Evolutionary conservation across 345 rosid genomes (phyloP).

Genomic region (Draba incana): DNA sequence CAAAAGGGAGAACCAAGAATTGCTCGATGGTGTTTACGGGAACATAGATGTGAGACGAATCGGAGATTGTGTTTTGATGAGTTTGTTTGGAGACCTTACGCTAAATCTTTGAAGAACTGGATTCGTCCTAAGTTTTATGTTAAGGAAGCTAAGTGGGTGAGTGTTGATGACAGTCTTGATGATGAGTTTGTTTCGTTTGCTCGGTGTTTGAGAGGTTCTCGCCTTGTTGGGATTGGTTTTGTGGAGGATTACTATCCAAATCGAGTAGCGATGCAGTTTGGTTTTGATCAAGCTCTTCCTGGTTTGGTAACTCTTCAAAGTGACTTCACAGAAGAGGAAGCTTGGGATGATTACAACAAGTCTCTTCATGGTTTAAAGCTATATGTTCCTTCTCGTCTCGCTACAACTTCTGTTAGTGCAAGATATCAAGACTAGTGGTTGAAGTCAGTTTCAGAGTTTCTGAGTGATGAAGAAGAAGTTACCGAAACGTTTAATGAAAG

Average conservation of each 20-base stretch:
- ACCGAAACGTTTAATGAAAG: too few species aligned
- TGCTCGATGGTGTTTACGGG: slow-evolving; percentile 33
- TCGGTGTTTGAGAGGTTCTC: slow-evolving; percentile 43
- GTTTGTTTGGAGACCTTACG: slow-evolving; percentile 58
- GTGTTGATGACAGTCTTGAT: slow-evolving; percentile 24
- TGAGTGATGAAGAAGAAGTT: too few species aligned
- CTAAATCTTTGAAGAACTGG: slow-evolving; percentile 33
- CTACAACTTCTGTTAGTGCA: slow-evolving; percentile 42
- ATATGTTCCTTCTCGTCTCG: slow-evolving; percentile 49
- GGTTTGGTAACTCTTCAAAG: slow-evolving; percentile 14
- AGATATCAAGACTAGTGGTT: slow-evolving; percentile 59
- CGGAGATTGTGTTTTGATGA: slow-evolving; percentile 29
- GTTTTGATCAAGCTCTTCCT: slow-evolving; percentile 60
- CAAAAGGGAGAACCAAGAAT: slow-evolving; percentile 43
- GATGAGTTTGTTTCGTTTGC: slow-evolving; percentile 45
- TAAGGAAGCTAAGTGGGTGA: slow-evolving; percentile 39
- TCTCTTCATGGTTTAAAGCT: slow-evolving; percentile 37
- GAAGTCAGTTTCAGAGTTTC: slow-evolving; percentile 15
- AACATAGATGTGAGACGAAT: slow-evolving; percentile 2
- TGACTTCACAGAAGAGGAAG: slow-evolving; percentile 16
- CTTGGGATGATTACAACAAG: slow-evolving; percentile 42
- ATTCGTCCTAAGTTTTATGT: slow-evolving; percentile 30
- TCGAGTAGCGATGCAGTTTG: slow-evolving; percentile 65
- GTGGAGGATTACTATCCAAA: slow-evolving; percentile 53
- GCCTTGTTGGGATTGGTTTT: slow-evolving; percentile 50